Evolutionary conservation across 2,329 filamentous ascomycete genomes (phyloP).

Genomic region (Pleomassaria siparia): DNA sequence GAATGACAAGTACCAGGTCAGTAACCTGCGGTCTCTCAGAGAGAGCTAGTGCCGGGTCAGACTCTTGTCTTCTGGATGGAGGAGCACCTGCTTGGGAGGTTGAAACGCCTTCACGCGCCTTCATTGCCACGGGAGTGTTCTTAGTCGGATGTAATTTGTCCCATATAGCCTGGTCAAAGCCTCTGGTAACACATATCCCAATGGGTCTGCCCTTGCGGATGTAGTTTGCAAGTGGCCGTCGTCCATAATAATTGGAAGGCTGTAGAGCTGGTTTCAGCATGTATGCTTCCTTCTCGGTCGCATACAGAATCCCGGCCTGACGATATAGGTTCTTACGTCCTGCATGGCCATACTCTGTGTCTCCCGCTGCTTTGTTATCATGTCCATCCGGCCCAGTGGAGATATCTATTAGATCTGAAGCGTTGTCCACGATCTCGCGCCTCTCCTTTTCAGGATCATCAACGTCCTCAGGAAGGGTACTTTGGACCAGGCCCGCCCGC

Average conservation of each 20-base stretch:
- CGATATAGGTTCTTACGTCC: conserved; percentile 62
- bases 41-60: conserved; percentile 62
- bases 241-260: conserved; percentile 81
- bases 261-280: conserved; percentile 83
- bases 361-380: conserved; percentile 53
- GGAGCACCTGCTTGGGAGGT: conserved; percentile 48
- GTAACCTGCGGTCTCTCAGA: conserved; percentile 72
- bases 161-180: conserved; percentile 81
- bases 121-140: conserved; percentile 41
- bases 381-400: conserved; percentile 47
- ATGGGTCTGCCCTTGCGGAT: conserved; percentile 82
- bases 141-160: conserved; percentile 66
- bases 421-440: conserved; percentile 46
- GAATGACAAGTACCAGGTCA: conserved; percentile 86
- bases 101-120: conserved; percentile 49
- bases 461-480: conserved; percentile 36
- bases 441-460: conserved; percentile 49
- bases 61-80: conserved; percentile 42
- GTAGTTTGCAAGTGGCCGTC: conserved; percentile 74
- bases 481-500: conserved; percentile 33
- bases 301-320: conserved; percentile 83
- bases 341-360: conserved; percentile 45
- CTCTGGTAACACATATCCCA: conserved; percentile 83
- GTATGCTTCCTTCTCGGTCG: conserved; percentile 74
- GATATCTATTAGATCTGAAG: conserved; percentile 52